Evolutionary conservation across 2,329 filamentous ascomycete genomes (phyloP), one percentile per base, ranked within the genome.

Genomic region (Gyromitra esculenta): DNA sequence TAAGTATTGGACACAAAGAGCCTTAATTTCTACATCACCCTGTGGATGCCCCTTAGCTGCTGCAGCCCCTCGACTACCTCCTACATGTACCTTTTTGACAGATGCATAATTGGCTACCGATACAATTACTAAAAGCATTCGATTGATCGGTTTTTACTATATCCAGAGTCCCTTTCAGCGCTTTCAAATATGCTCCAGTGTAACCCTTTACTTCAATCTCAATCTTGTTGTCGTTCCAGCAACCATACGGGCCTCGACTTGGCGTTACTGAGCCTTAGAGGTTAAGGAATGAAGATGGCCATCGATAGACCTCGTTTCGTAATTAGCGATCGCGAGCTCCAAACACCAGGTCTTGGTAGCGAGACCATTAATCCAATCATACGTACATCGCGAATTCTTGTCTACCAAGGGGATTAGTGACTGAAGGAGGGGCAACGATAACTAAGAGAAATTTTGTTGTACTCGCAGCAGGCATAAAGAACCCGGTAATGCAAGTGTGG

Each of bases 401-500:
- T 45, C 43, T 11, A 3, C 15, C 11, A 45, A 45, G 15, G 11
- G 15, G 15, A 45, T 45, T 15, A 15, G 43, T 45, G 9, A 15
- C 15, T 15, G 11, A 45, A 15, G 43, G 43, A 15, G 52, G 35
- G 50, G 8, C 18, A 67, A 37, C 18, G 25, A 31, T 52, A 31
- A 54, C 31, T 21, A 39, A 50, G 43, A n/a, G 50, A 11, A 67
- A 25, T n/a, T 39, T 56, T 56, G 59, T 59, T 18, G 43, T 31
- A 21, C 18, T 21, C 18, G 18, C 18, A 21, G 1, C 18, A 21
- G 18, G 18, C 18, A 21, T 21, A 21, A 21, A 21, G 18, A 21
- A 21, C 18, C 18, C 18, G 18, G 18, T 21, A 21, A 21, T 21
- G 18, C 18, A 21, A 21, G 18, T 21, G 18, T 21, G 18, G 18